Percentiles rank a stretch among this genome's conserved stretches.
phyloP scores from a whole-genome alignment of 2,329 filamentous ascomycete genomes.

The Kalaharituber pfeilii region DNA sequence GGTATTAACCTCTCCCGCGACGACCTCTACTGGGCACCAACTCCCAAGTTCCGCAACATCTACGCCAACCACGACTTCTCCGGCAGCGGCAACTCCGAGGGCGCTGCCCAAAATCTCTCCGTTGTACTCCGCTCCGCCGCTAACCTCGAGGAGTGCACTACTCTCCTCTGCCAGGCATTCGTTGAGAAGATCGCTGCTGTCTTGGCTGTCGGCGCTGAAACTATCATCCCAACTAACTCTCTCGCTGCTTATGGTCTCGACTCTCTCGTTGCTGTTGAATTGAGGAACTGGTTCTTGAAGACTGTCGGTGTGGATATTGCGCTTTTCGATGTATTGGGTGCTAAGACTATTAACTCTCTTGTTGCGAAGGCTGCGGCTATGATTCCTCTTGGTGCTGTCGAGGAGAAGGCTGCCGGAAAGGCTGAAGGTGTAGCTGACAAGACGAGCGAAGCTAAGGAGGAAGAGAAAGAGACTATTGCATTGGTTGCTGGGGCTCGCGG shows the following conservation, averaged over 20 bases:
- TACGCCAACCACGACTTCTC: neutral
- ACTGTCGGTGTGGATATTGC: constrained; percentile 5
- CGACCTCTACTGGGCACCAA: neutral
- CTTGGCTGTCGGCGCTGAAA: too few relatives aligned
- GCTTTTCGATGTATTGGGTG: constrained; percentile 7
- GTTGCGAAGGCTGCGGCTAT: too few relatives aligned
- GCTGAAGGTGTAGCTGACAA: too few relatives aligned
- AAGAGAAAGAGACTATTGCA: too few relatives aligned
- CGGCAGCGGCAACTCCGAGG: neutral
- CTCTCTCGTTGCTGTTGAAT: constrained; percentile 25
- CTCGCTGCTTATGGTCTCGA: constrained; percentile 27
- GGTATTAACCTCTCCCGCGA: neutral
- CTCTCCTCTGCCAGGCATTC: neutral
- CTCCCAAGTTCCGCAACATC: neutral
- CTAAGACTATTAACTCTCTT: neutral
- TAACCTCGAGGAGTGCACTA: neutral
- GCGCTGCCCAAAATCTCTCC: neutral
- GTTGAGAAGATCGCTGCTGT: neutral
- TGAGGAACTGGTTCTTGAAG: constrained; percentile 20
- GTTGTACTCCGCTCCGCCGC: neutral
- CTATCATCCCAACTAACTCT: too few relatives aligned
- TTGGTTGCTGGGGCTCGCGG: too few relatives aligned
- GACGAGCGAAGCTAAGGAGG: too few relatives aligned
- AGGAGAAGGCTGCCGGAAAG: too few relatives aligned
- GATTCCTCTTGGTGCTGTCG: too few relatives aligned